Conservation (phyloP, 148 eudicot species). For the Cornus controversa region DNA sequence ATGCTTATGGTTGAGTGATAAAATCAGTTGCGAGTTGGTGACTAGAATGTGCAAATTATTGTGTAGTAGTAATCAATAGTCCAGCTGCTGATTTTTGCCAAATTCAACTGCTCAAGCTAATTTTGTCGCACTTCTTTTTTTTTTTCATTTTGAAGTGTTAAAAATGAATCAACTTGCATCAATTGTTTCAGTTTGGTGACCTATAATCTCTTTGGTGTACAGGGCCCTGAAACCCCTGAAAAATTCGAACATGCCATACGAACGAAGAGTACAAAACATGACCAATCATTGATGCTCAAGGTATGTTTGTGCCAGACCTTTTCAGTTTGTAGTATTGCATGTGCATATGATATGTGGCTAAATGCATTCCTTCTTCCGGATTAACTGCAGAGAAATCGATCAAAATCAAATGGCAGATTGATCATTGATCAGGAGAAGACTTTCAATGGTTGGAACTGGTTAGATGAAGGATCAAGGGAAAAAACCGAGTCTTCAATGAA, state of each 20-base stretch:
- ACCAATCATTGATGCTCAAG: conserved; percentile 35
- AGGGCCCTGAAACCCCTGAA: conserved; percentile 91
- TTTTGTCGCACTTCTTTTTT: neutral
- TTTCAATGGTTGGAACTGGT: conserved; percentile 34
- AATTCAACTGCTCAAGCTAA: no score
- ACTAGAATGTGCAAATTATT: no score
- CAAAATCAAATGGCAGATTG: conserved; percentile 35
- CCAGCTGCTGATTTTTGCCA: no score
- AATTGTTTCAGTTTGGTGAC: neutral
- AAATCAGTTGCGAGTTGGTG: no score
- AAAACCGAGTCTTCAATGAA: conserved; percentile 18
- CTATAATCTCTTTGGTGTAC: neutral
- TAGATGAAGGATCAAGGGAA: conserved; percentile 31
- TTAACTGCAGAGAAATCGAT: conserved; percentile 49
- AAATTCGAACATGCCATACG: conserved; percentile 56
- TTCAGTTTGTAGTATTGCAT: neutral
- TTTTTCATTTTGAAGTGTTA: neutral
- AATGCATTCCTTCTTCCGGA: neutral
- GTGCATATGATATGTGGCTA: neutral
- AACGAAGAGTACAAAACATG: conserved; percentile 40
- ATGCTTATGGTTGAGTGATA: no score
- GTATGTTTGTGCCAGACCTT: conserved; percentile 19
- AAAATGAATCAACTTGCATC: neutral
- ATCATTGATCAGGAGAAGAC: conserved; percentile 26
- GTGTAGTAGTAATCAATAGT: no score